These are phyloP conservation scores for Penicillium canescens DNA, from an alignment of 495 filamentous ascomycete genomes.

Conservation along the genomic window DNA sequence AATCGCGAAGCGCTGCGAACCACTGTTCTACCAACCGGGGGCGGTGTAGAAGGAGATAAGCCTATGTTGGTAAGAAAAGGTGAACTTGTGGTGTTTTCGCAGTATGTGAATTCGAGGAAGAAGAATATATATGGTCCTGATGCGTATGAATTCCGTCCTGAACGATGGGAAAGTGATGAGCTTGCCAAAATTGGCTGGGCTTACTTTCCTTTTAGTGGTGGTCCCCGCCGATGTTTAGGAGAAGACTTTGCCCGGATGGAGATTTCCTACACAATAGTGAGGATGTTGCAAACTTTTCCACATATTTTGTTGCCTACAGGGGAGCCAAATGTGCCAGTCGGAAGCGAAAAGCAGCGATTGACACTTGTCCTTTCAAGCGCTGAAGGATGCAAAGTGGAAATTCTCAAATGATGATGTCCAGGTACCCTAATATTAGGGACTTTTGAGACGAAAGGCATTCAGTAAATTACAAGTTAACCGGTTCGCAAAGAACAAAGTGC, in stretches of 20 bases:
- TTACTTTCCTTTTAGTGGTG: background rate
- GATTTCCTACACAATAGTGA: constrained; percentile 35
- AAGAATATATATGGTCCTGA: background rate
- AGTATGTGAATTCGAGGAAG: background rate
- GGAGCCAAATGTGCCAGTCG: constrained; percentile 16
- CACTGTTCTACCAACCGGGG: too few relatives aligned
- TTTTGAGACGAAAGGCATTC: too few relatives aligned
- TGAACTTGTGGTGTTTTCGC: background rate
- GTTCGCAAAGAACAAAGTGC: too few relatives aligned
- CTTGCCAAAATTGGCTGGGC: background rate
- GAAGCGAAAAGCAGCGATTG: constrained; percentile 28
- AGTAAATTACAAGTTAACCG: too few relatives aligned
- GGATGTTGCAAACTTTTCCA: constrained; percentile 33
- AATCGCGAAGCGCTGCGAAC: too few relatives aligned
- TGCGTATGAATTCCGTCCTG: background rate
- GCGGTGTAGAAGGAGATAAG: background rate
- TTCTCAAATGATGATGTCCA: too few relatives aligned
- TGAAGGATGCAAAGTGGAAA: constrained; percentile 31
- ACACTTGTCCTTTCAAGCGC: constrained; percentile 29
- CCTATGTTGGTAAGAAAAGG: background rate
- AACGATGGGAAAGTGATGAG: background rate
- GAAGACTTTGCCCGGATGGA: constrained; percentile 44
- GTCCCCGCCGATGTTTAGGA: background rate
- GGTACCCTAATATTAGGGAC: too few relatives aligned
- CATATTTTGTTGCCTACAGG: constrained; percentile 25